These are phyloP conservation scores for Cynara cardunculus DNA, from an alignment of 129 eudicot species.

Conservation along the genomic window DNA sequence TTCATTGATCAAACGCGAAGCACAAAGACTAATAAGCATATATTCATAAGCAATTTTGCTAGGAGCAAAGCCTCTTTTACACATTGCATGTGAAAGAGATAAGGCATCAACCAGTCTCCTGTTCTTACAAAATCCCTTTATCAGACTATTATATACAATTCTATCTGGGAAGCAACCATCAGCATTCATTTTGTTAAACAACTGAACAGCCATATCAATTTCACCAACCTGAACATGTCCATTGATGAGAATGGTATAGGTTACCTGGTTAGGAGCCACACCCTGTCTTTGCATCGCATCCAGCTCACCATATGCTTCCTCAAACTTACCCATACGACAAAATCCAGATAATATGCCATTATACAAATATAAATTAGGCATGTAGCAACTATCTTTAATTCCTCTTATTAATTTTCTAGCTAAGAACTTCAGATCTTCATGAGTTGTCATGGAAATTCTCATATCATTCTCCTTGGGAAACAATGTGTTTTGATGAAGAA, in stretches of 20 bases:
- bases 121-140: conserved; percentile 49
- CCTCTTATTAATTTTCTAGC: conserved; percentile 36
- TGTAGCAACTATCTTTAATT: conserved; percentile 16
- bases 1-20: conserved; percentile 17
- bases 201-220: conserved; percentile 41
- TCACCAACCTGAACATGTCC: conserved; percentile 56
- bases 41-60: conserved; percentile 52
- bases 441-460: conserved; percentile 35
- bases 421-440: conserved; percentile 37
- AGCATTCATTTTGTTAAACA: conserved; percentile 50
- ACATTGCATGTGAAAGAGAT: conserved; percentile 45
- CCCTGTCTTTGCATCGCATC: conserved; percentile 48
- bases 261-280: conserved; percentile 50
- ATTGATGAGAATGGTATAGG: conserved; percentile 56
- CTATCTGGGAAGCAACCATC: conserved; percentile 46
- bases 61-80: conserved; percentile 57
- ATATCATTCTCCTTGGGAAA: conserved; percentile 10
- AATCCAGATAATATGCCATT: conserved; percentile 53
- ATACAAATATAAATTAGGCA: conserved; percentile 48
- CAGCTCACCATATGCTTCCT: conserved; percentile 51
- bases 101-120: conserved; percentile 52
- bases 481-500: conserved; percentile 36
- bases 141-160: conserved; percentile 46
- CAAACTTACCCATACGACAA: conserved; percentile 50
- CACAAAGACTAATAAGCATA: conserved; percentile 44